These are phyloP conservation scores for Aureobasidium sp. DNA, from an alignment of 2,329 filamentous ascomycete species.

Conservation along the genomic window DNA sequence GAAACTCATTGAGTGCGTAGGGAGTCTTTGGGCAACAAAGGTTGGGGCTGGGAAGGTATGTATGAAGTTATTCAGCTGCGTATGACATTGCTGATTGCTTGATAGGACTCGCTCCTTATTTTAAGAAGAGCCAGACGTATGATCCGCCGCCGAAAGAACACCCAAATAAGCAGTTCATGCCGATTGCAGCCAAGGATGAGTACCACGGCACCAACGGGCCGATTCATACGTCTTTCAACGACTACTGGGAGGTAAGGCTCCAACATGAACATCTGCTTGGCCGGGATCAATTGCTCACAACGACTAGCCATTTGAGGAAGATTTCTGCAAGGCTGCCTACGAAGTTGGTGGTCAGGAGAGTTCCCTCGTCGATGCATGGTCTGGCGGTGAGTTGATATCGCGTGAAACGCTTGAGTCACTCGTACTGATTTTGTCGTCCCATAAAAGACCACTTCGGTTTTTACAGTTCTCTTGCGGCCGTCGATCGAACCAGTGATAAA, in stretches of 20 bases:
- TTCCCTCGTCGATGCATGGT: constrained; percentile 28
- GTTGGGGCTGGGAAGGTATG: not conserved
- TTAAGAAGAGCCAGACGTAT: constrained; percentile 28
- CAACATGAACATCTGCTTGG: not conserved
- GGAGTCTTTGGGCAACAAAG: not conserved
- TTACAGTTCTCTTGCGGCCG: constrained; percentile 27
- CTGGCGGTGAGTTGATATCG: constrained; percentile 16
- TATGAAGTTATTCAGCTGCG: not conserved
- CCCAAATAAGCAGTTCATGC: constrained; percentile 27
- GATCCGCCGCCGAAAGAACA: constrained; percentile 21
- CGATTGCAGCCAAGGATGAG: constrained; percentile 19
- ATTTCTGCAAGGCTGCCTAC: constrained; percentile 31
- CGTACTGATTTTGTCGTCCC: not conserved
- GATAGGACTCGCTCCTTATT: constrained; percentile 23
- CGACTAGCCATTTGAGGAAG: constrained; percentile 28
- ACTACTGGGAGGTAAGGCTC: constrained; percentile 25
- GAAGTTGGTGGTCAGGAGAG: constrained; percentile 26
- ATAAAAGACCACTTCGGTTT: constrained; percentile 28
- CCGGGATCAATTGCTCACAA: not conserved
- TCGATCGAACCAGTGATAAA: constrained; percentile 26
- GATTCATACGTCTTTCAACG: constrained; percentile 28
- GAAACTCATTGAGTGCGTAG: not conserved
- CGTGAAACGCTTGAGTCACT: not conserved
- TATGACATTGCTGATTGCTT: not conserved
- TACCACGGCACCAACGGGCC: constrained; percentile 26